Conservation (phyloP, 495 filamentous ascomycete species). For the Neurospora sp. region DNA sequence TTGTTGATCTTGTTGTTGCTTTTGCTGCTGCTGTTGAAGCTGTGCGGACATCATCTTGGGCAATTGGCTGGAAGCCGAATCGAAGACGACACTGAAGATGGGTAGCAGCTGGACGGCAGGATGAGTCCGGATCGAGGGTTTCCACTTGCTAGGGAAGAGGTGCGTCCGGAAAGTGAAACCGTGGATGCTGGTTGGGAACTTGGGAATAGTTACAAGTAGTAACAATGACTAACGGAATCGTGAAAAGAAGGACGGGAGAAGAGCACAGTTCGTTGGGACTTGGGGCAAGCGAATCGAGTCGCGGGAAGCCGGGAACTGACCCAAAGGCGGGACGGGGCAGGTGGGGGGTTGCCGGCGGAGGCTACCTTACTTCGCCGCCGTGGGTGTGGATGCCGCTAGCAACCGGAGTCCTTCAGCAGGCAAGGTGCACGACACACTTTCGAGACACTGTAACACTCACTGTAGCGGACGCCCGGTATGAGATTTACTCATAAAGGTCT, state of each 20-base stretch:
- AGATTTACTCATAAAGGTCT: not conserved
- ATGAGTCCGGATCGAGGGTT: not conserved
- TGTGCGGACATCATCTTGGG: constrained; percentile 7
- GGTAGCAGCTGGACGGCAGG: not conserved
- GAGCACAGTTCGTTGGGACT: not conserved
- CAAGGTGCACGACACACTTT: not conserved
- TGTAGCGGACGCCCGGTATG: not conserved
- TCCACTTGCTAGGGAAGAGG: not conserved
- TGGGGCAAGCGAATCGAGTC: not conserved
- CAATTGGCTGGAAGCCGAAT: not conserved
- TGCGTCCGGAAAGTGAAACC: not conserved
- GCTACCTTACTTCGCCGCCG: not conserved
- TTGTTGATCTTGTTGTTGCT: not conserved
- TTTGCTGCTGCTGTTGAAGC: constrained; percentile 6
- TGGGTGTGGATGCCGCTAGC: not conserved
- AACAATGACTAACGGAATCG: not conserved
- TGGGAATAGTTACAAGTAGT: not conserved
- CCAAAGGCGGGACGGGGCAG: not conserved
- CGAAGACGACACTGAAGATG: not conserved
- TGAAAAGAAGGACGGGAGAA: not conserved
- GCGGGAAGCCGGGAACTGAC: not conserved
- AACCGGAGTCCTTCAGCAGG: not conserved
- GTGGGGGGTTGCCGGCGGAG: not conserved
- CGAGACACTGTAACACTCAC: not conserved
- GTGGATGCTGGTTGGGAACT: not conserved